Percentiles rank a stretch among this genome's conserved stretches.
phyloP scores from a whole-genome alignment of 2,329 filamentous ascomycete species.

The Beauveria scarabaeidicola region DNA sequence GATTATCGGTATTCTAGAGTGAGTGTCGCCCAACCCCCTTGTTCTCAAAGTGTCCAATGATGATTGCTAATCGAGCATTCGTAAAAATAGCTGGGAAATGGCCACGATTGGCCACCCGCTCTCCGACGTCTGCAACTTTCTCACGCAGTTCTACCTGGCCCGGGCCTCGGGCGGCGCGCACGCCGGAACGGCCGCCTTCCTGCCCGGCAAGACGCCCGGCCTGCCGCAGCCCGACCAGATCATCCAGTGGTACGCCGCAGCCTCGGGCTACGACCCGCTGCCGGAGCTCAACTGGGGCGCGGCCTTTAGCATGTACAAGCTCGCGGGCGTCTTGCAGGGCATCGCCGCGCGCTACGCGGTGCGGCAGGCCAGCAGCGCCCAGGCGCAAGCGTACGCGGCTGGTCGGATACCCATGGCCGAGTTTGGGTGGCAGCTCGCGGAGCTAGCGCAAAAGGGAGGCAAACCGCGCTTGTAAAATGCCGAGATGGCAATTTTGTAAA shows the following conservation, averaged over 20 bases:
- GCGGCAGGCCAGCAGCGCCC: slow-evolving; percentile 81
- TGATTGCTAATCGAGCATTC: slow-evolving; percentile 2
- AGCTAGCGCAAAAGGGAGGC: slow-evolving; percentile 26
- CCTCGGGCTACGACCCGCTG: slow-evolving; percentile 62
- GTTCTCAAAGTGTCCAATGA: neutral
- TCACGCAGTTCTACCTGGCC: slow-evolving; percentile 31
- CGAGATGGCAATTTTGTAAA: neutral
- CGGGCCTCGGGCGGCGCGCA: slow-evolving; percentile 10
- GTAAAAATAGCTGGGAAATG: slow-evolving; percentile 73
- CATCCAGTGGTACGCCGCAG: slow-evolving; percentile 31
- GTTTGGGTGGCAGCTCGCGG: slow-evolving; percentile 68
- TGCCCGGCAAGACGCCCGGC: slow-evolving; percentile 55
- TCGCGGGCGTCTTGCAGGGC: slow-evolving; percentile 65
- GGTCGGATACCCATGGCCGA: slow-evolving; percentile 65
- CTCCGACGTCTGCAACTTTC: slow-evolving; percentile 78
- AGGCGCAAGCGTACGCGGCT: slow-evolving; percentile 63
- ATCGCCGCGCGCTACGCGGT: slow-evolving; percentile 82
- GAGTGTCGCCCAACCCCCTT: slow-evolving; percentile 24
- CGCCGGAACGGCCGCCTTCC: slow-evolving; percentile 42
- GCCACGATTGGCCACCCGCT: slow-evolving; percentile 94
- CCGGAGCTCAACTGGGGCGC: slow-evolving; percentile 52
- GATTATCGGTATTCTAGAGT: slow-evolving; percentile 89
- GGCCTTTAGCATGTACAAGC: slow-evolving; percentile 54
- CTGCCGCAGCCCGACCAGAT: slow-evolving; percentile 39
- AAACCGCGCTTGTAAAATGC: slow-evolving; percentile 20